These are phyloP conservation scores for Aspergillus clavatus DNA, from an alignment of 2,329 filamentous ascomycete genomes.

Conservation along the genomic window DNA sequence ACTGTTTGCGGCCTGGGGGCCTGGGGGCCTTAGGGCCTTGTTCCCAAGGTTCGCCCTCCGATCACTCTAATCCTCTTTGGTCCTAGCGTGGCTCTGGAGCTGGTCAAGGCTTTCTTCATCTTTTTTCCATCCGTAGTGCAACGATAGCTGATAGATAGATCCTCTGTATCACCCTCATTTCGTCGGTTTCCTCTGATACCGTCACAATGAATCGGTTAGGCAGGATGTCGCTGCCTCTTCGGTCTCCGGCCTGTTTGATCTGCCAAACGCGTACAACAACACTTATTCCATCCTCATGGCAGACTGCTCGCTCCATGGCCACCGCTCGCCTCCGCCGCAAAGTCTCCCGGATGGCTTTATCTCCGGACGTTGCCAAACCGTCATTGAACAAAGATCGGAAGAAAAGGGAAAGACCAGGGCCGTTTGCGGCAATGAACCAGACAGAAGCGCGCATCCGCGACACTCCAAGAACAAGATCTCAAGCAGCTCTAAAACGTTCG, in stretches of 20 bases:
- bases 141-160: too few species aligned
- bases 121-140: too few species aligned
- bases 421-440: constrained; percentile 58
- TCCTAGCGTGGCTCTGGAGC: constrained; percentile 5
- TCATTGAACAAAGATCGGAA: constrained; percentile 34
- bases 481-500: constrained; percentile 43
- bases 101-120: constrained; percentile 6
- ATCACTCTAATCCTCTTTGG: constrained; percentile 11
- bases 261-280: constrained; percentile 26
- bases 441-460: constrained; percentile 45
- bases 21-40: constrained; percentile 13
- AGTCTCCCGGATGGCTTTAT: constrained; percentile 36
- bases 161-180: too few species aligned
- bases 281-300: constrained; percentile 21
- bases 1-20: constrained; percentile 18
- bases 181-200: too few species aligned
- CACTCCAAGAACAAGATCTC: constrained; percentile 31
- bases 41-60: constrained; percentile 8
- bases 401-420: constrained; percentile 45
- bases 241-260: constrained; percentile 29
- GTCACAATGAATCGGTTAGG: constrained; percentile 17
- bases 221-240: constrained; percentile 27
- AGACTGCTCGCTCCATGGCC: constrained; percentile 30
- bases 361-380: constrained; percentile 27
- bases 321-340: constrained; percentile 30